Conservation (phyloP, 345 rosid species). For the Euclidium syriacum region DNA sequence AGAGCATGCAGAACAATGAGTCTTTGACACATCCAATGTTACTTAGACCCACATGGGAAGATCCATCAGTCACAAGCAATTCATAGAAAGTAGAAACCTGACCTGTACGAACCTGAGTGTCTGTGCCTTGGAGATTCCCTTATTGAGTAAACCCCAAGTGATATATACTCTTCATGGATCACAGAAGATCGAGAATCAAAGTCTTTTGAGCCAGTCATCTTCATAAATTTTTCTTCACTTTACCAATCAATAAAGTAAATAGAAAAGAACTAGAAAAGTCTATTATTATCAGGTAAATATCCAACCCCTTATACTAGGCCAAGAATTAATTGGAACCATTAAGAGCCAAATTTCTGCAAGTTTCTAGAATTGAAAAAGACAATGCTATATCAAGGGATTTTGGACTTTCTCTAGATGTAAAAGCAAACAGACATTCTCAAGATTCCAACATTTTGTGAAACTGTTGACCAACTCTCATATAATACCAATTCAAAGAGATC, state of each 20-base stretch:
- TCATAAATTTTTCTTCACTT: conserved; percentile 34
- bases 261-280: not conserved
- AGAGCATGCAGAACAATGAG: conserved; percentile 6
- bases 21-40: not conserved
- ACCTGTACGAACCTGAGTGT: conserved; percentile 42
- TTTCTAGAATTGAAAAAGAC: no score
- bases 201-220: conserved; percentile 55
- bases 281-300: no score
- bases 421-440: not conserved
- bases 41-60: not conserved
- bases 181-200: conserved; percentile 17
- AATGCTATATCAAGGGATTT: no score
- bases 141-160: conserved; percentile 51
- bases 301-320: no score
- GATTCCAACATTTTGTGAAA: not conserved
- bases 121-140: conserved; percentile 51
- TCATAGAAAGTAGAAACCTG: not conserved
- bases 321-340: not conserved
- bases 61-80: not conserved
- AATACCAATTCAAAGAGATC: no score
- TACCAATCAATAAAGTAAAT: not conserved
- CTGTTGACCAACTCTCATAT: no score
- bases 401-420: not conserved
- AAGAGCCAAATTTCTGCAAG: no score
- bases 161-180: conserved; percentile 25